A percentile compares a stretch with the other conserved stretches of the same genome.
phyloP scores from a whole-genome alignment of 1,284 basidiomycete species.

The Leccinum subrobustum region DNA sequence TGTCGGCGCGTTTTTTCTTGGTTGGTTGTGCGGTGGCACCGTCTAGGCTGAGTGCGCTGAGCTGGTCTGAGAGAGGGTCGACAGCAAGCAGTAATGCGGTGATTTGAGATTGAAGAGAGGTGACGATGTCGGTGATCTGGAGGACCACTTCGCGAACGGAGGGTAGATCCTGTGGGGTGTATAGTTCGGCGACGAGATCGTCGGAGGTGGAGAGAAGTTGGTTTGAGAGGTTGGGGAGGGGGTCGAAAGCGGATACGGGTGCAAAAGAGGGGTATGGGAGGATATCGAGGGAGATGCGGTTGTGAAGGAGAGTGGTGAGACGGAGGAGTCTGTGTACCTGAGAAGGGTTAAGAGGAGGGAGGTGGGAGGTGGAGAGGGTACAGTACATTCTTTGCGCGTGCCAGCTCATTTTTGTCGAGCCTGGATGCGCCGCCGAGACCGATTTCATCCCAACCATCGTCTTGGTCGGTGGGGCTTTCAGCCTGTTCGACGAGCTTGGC shows the following conservation, averaged over 20 bases:
- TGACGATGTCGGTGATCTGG: conserved; percentile 38
- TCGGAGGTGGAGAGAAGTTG: conserved; percentile 54
- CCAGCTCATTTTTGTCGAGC: conserved; percentile 44
- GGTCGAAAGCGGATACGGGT: conserved; percentile 42
- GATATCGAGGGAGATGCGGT: conserved; percentile 53
- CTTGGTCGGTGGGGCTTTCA: conserved; percentile 22
- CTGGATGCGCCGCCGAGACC: conserved; percentile 42
- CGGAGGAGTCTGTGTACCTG: conserved; percentile 61
- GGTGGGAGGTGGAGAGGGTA: conserved; percentile 3
- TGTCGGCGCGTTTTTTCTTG: conserved; percentile 30
- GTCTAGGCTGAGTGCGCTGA: conserved; percentile 37
- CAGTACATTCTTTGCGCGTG: conserved; percentile 51
- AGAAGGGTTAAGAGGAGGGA: conserved; percentile 7
- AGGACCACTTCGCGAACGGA: conserved; percentile 41
- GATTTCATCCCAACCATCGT: conserved; percentile 69
- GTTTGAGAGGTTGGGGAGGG: conserved; percentile 49
- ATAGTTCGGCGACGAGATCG: conserved; percentile 61
- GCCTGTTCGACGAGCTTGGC: conserved; percentile 50
- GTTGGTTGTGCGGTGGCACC: conserved; percentile 1
- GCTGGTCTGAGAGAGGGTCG: conserved; percentile 33
- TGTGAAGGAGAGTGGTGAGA: conserved; percentile 59
- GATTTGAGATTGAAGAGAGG: conserved; percentile 37
- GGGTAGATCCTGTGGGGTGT: conserved; percentile 55
- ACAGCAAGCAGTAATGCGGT: conserved; percentile 20
- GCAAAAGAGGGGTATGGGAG: conserved; percentile 36